Percentiles rank a stretch among this genome's conserved stretches.
phyloP scores from a whole-genome alignment of 2,329 filamentous ascomycete species.

The Apiospora phragmitis region DNA sequence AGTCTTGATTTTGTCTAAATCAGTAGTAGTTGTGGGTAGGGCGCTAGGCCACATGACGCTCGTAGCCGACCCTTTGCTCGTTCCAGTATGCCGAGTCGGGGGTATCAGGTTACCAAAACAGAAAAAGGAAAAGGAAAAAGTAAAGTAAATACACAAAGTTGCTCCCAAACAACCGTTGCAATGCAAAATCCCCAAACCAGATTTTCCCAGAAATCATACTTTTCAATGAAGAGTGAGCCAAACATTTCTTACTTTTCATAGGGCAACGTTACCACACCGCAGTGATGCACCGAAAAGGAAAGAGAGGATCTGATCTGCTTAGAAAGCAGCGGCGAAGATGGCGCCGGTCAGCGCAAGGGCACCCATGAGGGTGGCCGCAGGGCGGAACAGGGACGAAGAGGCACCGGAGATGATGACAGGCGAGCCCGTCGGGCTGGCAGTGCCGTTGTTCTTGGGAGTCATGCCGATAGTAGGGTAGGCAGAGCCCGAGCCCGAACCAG shows the following conservation, averaged over 20 bases:
- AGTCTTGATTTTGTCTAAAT: background rate
- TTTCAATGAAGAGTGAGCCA: no score
- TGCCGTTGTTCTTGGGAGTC: background rate
- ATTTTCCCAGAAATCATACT: background rate
- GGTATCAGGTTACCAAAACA: conserved; percentile 4
- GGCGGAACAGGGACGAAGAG: background rate
- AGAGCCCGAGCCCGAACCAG: background rate
- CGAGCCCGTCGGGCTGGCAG: background rate
- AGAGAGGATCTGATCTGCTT: background rate
- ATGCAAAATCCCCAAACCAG: background rate
- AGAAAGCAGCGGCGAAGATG: conserved; percentile 8
- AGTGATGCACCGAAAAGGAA: background rate
- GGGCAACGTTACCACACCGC: background rate
- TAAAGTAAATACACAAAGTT: background rate
- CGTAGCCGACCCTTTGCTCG: background rate
- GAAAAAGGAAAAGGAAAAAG: background rate
- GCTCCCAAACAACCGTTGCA: conserved; percentile 1
- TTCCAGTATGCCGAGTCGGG: conserved; percentile 2
- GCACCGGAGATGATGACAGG: background rate
- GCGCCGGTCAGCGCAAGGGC: conserved; percentile 4
- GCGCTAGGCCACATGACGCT: background rate
- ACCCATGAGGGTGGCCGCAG: background rate
- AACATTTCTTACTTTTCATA: background rate
- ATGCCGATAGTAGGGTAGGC: background rate
- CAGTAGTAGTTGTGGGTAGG: background rate